These are phyloP conservation scores for Berkeleyomyces basicola DNA, from an alignment of 2,329 filamentous ascomycete genomes.

Conservation along the genomic window DNA sequence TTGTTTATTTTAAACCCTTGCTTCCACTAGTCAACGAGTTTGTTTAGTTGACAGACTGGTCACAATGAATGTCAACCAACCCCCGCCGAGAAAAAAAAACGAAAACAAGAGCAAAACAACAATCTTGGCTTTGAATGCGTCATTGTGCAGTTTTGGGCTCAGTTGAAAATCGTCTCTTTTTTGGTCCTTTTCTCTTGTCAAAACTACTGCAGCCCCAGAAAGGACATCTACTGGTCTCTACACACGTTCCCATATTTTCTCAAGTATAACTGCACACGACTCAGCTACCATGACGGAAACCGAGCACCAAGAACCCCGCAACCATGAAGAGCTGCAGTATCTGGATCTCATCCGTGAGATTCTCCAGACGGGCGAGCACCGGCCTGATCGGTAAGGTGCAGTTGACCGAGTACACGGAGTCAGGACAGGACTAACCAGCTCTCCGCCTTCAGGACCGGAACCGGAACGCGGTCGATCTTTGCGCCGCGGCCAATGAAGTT, in stretches of 20 bases:
- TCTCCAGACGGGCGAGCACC: constrained; percentile 65
- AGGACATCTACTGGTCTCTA: neutral
- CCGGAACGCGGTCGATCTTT: constrained; percentile 79
- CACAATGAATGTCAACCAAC: neutral
- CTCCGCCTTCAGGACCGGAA: constrained; percentile 55
- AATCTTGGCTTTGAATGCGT: neutral
- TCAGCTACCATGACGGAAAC: constrained; percentile 10
- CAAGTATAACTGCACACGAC: neutral
- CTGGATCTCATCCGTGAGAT: constrained; percentile 78
- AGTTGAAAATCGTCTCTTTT: no score
- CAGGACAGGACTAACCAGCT: constrained; percentile 46
- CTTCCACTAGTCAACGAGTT: neutral
- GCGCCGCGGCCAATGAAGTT: constrained; percentile 79
- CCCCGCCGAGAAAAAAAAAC: neutral
- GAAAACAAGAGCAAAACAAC: neutral
- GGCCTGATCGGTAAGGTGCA: constrained; percentile 55
- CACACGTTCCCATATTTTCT: neutral
- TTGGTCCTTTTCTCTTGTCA: no score
- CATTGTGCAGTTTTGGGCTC: neutral
- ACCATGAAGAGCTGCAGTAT: constrained; percentile 87
- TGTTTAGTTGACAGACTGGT: neutral
- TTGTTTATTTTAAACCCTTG: neutral
- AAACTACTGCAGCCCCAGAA: no score
- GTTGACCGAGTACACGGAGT: constrained; percentile 17
- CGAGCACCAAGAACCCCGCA: constrained; percentile 14